These are phyloP conservation scores for Trichoderma gracile DNA, from an alignment of 2,329 filamentous ascomycete species.

Conservation along the genomic window DNA sequence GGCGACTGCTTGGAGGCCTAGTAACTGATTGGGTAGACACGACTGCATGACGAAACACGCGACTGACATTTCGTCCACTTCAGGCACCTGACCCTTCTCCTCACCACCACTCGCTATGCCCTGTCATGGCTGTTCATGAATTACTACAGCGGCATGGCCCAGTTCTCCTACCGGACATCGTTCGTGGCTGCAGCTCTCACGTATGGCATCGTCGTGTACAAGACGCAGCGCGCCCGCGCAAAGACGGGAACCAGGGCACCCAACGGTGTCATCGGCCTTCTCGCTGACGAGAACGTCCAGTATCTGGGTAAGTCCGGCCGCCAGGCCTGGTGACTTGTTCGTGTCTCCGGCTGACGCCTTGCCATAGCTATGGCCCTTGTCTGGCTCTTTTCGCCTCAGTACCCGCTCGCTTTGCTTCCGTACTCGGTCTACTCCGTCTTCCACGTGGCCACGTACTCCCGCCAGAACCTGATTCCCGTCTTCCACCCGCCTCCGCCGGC, in stretches of 20 bases:
- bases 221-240: slow-evolving; percentile 84
- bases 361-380: slow-evolving; percentile 81
- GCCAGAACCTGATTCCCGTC: slow-evolving; percentile 88
- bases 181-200: slow-evolving; percentile 88
- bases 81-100: slow-evolving; percentile 83
- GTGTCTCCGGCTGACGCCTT: not conserved
- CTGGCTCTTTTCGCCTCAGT: slow-evolving; percentile 90
- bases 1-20: not conserved
- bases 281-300: slow-evolving; percentile 93
- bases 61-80: not conserved
- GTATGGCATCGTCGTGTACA: slow-evolving; percentile 98
- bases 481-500: slow-evolving; percentile 67
- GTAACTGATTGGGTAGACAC: not conserved
- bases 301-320: slow-evolving; percentile 72
- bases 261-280: slow-evolving; percentile 62
- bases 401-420: slow-evolving; percentile 85
- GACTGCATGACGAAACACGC: not conserved
- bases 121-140: slow-evolving; percentile 89
- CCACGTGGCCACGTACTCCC: slow-evolving; percentile 95
- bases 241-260: slow-evolving; percentile 68
- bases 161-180: slow-evolving; percentile 83
- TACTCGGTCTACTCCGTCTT: slow-evolving; percentile 98
- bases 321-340: no score
- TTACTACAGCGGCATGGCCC: slow-evolving; percentile 74
- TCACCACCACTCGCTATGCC: slow-evolving; percentile 78